Conservation (phyloP, 768 basidiomycete genomes). For the Termitomyces sp. region DNA sequence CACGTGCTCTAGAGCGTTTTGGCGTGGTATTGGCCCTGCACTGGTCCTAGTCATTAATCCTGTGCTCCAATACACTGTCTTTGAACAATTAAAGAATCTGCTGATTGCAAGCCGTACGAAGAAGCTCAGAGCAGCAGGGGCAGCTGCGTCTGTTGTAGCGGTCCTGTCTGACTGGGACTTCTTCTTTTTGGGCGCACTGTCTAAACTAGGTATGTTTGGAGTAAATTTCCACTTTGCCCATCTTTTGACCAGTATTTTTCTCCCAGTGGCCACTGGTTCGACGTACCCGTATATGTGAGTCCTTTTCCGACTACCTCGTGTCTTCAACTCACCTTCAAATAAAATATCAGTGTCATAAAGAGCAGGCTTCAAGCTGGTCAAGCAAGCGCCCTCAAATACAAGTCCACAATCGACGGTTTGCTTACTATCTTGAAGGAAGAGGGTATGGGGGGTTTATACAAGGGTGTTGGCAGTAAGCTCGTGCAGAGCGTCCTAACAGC, state of each 20-base stretch:
- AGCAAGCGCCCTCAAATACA: conserved; percentile 65
- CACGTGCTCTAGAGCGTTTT: conserved; percentile 60
- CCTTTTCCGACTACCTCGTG: background rate
- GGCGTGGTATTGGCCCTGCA: conserved; percentile 93
- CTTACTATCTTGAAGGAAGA: conserved; percentile 76
- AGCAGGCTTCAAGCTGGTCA: conserved; percentile 78
- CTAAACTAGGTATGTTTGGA: conserved; percentile 69
- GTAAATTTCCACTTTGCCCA: background rate
- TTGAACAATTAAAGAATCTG: conserved; percentile 92
- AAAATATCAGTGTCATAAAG: conserved; percentile 59
- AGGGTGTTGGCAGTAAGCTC: conserved; percentile 85
- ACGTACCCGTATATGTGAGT: conserved; percentile 51
- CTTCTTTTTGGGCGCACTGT: conserved; percentile 92
- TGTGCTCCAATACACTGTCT: conserved; percentile 90
- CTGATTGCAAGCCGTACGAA: conserved; percentile 63
- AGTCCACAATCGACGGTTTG: conserved; percentile 76
- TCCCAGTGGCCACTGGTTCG: conserved; percentile 45
- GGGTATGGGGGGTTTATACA: conserved; percentile 82
- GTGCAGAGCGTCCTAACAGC: conserved; percentile 91
- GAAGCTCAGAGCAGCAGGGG: conserved; percentile 48
- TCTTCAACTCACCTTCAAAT: background rate
- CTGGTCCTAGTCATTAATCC: conserved; percentile 92
- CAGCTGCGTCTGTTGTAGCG: conserved; percentile 41
- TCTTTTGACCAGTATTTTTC: background rate
- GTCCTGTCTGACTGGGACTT: conserved; percentile 83